phyloP scores from a whole-genome alignment of 1,284 basidiomycete genomes.

The Naganishia cerealis region DNA sequence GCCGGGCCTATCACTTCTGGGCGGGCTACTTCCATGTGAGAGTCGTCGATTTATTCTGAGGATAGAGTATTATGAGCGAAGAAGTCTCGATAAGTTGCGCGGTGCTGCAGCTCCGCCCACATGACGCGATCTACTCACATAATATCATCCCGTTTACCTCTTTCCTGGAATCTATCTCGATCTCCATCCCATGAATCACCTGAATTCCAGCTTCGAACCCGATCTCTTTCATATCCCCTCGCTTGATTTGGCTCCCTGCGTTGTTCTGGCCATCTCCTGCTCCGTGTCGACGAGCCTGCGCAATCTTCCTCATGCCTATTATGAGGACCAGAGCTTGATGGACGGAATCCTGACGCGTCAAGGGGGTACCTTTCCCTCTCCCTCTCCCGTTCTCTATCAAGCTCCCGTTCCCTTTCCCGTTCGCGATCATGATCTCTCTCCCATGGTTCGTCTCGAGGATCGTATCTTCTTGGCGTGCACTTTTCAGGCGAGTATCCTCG shows the following conservation, averaged over 20 bases:
- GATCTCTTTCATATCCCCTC: slow-evolving; percentile 3
- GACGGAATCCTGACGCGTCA: slow-evolving; percentile 6
- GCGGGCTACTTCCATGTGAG: neutral
- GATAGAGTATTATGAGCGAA: neutral
- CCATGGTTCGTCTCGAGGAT: slow-evolving; percentile 5
- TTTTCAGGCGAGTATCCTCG: slow-evolving; percentile 3
- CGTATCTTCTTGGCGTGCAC: neutral
- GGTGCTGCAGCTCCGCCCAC: neutral
- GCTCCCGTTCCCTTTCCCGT: slow-evolving; percentile 17
- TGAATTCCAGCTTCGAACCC: neutral
- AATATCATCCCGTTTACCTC: neutral
- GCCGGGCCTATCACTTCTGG: neutral
- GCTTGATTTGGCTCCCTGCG: neutral
- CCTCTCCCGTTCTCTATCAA: slow-evolving; percentile 7
- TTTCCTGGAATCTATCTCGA: neutral
- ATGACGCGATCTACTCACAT: neutral
- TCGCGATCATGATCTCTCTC: slow-evolving; percentile 11
- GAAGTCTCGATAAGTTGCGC: neutral
- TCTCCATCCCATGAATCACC: slow-evolving; percentile 1
- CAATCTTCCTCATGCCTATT: neutral
- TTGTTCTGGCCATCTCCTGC: neutral
- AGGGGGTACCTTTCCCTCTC: slow-evolving; percentile 17
- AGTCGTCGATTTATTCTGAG: neutral
- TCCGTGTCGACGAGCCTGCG: neutral
- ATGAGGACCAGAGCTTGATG: neutral